Base-by-base conservation (phyloP, 352 stramenopile species). In the Phytopythium litorale region DNA sequence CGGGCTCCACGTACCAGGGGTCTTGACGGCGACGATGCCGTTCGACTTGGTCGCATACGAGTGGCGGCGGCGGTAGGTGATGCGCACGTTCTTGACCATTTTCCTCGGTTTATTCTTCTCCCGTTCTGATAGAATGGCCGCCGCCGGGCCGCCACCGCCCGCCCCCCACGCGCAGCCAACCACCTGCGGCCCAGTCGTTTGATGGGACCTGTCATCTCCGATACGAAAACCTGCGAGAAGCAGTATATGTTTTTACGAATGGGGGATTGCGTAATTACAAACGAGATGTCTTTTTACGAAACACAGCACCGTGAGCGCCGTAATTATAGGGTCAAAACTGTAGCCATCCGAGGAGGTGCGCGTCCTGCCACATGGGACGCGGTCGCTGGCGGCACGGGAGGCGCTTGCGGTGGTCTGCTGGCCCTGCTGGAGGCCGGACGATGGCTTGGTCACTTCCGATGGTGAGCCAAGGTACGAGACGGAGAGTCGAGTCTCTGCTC, bases 41-140 rank as follows among this genome's bases (percentile, higher is more conserved):
- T 99, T 98, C 32, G 88, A 98, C 72, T 79, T 79, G 72, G 97
- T 99, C 70, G 92, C 92, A 86, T 99, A 99, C 72, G 92, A 97
- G 86, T 99, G 97, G 65, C 97, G 91, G 80, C 94, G 91, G 63
- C 84, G 77, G 79, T 98, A 98, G 52, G 93, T 98, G 72, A 98
- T 96, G 75, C 97, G 89, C 72, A 92, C 86, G 84, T 99, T 96
- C 82, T 94, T 93, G 69, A 93, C 87, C 90, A 97, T 97, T 63
- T 81, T 85, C 73, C 76, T 56, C 71, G 57, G 83, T 81, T 84
- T 62, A 65, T 76, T 81, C 68, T 87, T 89, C 79, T 87, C 77
- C 79, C 76, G 76, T 88, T 88, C 68, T 79, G 76, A 80, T 82
- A 68, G 75, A 88, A 81, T 84, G 72, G 65, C 35, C 38, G 53